A percentile compares a stretch with the other conserved stretches of the same genome.
Conservation (phyloP, 1,139 yeast genomes). For the Taphrina communis region DNA sequence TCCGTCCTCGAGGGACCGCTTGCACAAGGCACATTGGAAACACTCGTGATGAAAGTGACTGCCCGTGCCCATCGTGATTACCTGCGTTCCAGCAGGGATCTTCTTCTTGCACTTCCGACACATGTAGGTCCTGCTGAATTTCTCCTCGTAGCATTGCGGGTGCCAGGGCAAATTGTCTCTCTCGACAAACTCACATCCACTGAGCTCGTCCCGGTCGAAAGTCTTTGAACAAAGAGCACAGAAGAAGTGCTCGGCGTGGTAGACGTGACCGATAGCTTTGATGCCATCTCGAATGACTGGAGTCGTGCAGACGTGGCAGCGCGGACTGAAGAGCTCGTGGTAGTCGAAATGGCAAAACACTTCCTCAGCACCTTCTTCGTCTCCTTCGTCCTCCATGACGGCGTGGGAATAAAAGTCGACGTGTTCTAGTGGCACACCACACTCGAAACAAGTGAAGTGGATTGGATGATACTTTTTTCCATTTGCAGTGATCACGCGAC, state of each 20-base stretch:
- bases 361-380: slow-evolving; percentile 27
- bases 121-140: slow-evolving; percentile 24
- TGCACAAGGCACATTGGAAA: slow-evolving; percentile 50
- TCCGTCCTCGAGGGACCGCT: slow-evolving; percentile 50
- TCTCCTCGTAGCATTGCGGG: slow-evolving; percentile 29
- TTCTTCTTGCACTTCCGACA: slow-evolving; percentile 30
- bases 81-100: slow-evolving; percentile 20
- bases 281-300: slow-evolving; percentile 51
- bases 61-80: slow-evolving; percentile 43
- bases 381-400: neutral
- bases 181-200: slow-evolving; percentile 13
- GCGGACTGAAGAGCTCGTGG: slow-evolving; percentile 51
- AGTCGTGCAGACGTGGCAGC: slow-evolving; percentile 51
- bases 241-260: slow-evolving; percentile 52
- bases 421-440: slow-evolving; percentile 32
- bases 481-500: slow-evolving; percentile 24
- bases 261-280: slow-evolving; percentile 50
- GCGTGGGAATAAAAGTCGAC: slow-evolving; percentile 29
- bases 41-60: slow-evolving; percentile 49
- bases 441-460: slow-evolving; percentile 27
- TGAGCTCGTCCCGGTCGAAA: neutral
- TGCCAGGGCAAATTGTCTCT: slow-evolving; percentile 37
- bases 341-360: slow-evolving; percentile 52
- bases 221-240: slow-evolving; percentile 49
- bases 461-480: slow-evolving; percentile 17